Conservation (phyloP, 2,329 filamentous ascomycete species). For the Claviceps sp. region DNA sequence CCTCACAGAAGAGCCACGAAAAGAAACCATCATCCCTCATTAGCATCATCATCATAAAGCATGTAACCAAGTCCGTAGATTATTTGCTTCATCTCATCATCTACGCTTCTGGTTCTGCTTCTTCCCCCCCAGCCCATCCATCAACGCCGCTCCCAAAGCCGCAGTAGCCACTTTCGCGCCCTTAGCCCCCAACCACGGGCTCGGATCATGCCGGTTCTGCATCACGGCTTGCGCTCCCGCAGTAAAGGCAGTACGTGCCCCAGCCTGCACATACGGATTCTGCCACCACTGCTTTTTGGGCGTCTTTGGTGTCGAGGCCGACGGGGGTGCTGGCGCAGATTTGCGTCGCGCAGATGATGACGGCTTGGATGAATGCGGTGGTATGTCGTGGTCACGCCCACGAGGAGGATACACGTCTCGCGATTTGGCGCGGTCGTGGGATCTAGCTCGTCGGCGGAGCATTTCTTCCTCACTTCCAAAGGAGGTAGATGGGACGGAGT, state of each 20-base stretch:
- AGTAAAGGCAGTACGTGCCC: slow-evolving; percentile 31
- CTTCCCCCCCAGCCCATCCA: slow-evolving; percentile 31
- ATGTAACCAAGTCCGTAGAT: background rate
- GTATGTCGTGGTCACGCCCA: slow-evolving; percentile 8
- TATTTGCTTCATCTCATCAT: background rate
- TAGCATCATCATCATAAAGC: background rate
- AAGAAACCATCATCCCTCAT: background rate
- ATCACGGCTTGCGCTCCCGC: slow-evolving; percentile 36
- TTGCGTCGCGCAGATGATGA: slow-evolving; percentile 7
- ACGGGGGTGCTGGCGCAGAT: slow-evolving; percentile 6
- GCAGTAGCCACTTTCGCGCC: slow-evolving; percentile 35
- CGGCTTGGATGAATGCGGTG: slow-evolving; percentile 4
- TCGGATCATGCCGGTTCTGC: slow-evolving; percentile 29
- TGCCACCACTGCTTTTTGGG: slow-evolving; percentile 21
- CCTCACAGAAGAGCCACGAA: no score
- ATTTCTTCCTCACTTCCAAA: slow-evolving; percentile 10
- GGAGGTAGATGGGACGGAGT: slow-evolving; percentile 4
- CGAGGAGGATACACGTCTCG: slow-evolving; percentile 11
- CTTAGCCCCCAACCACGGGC: slow-evolving; percentile 34
- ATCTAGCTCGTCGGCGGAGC: slow-evolving; percentile 11
- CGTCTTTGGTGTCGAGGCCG: slow-evolving; percentile 13
- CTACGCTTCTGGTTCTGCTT: background rate
- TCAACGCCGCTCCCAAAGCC: slow-evolving; percentile 33
- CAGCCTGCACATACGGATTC: slow-evolving; percentile 25
- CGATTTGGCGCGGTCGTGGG: slow-evolving; percentile 11